Base-by-base conservation (phyloP, 805 yeast genomes). In the Saccharomycopsis lassenensis region DNA sequence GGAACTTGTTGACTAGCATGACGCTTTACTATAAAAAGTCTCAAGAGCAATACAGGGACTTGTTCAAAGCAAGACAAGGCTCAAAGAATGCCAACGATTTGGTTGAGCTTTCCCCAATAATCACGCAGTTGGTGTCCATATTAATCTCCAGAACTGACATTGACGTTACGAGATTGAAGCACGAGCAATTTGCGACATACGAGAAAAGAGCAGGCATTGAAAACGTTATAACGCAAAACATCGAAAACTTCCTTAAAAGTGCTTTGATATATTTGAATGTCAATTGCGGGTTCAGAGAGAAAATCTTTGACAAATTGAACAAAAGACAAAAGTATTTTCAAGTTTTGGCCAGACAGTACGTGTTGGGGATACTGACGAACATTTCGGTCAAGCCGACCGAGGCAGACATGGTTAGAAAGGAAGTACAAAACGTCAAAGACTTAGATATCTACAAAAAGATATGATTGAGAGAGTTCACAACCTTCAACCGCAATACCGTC, bases 271-370 rank as follows among this genome's bases (percentile, higher is more conserved):
- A 42, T 22, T 29, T 42, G 24, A 15, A 15, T 7, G 25, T 39
- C 21, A 39, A 42, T 22, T 40, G 43, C 12, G 46, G 46, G n/a
- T 28, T 42, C 5, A 7, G 46, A 21, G 46, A 42, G 19, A 31
- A 24, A 15, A 39, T 42, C 3, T 32, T 42, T 24, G 46, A 42
- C 27, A 39, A 36, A 24, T 31, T 42, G 22, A 22, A 23, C 6
- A 33, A 36, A 25, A 19, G 46, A 17, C 38, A 42, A 20, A 29
- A 23, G 24, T 32, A 16, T 14, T 36, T 15, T 20, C 41, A 36
- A 18, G 39, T 39, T 6, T 10, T 39, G 24, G 38, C 33, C 7
- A 19, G 46, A 10, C 43, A 40, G 23, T 42, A 36, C n/a, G 28
- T 33, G 4, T 25, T 42, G 19, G 37, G 37, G 3, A 21, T 36